A percentile compares a stretch with the other conserved stretches of the same genome.
phyloP scores from a whole-genome alignment of 164 flowering plant species.

The Echeveria elegans region DNA sequence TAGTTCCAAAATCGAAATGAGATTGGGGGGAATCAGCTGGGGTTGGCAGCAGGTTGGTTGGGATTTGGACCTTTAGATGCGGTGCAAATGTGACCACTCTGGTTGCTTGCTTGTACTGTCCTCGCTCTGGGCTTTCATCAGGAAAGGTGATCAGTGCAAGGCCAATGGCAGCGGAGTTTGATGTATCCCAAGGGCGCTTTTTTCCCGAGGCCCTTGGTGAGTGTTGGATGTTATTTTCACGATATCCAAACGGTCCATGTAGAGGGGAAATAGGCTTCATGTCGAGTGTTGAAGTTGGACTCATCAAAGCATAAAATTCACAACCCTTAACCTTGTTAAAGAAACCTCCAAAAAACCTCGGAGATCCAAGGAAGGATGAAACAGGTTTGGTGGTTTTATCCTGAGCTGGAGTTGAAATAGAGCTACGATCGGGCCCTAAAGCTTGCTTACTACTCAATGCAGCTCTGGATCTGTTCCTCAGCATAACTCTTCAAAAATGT shows the following conservation, averaged over 20 bases:
- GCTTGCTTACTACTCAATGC: slow-evolving; percentile 29
- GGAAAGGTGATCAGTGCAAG: slow-evolving; percentile 26
- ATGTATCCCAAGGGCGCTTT: slow-evolving; percentile 17
- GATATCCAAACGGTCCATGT: slow-evolving; percentile 16
- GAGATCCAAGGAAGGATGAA: slow-evolving; percentile 30
- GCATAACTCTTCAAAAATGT: slow-evolving; percentile 5
- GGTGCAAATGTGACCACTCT: slow-evolving; percentile 31
- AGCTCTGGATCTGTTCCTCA: slow-evolving; percentile 8
- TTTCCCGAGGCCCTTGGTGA: slow-evolving; percentile 15
- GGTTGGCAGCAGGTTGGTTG: slow-evolving; percentile 14
- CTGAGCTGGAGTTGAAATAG: slow-evolving; percentile 20
- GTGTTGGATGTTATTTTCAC: slow-evolving; percentile 11
- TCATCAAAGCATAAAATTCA: slow-evolving; percentile 14
- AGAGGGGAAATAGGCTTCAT: slow-evolving; percentile 19
- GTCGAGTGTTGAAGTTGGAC: slow-evolving; percentile 42
- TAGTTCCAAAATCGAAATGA: slow-evolving; percentile 30
- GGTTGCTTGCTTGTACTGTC: slow-evolving; percentile 8
- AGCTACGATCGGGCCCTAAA: slow-evolving; percentile 34
- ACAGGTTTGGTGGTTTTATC: slow-evolving; percentile 18
- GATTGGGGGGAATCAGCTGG: neutral
- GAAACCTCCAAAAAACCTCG: slow-evolving; percentile 19
- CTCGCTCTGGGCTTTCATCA: slow-evolving; percentile 7
- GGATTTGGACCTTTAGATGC: slow-evolving; percentile 30
- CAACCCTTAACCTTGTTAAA: slow-evolving; percentile 10
- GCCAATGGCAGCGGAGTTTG: slow-evolving; percentile 22